These are phyloP conservation scores for Penicillium nucicola DNA, from an alignment of 495 filamentous ascomycete species.

Conservation along the genomic window DNA sequence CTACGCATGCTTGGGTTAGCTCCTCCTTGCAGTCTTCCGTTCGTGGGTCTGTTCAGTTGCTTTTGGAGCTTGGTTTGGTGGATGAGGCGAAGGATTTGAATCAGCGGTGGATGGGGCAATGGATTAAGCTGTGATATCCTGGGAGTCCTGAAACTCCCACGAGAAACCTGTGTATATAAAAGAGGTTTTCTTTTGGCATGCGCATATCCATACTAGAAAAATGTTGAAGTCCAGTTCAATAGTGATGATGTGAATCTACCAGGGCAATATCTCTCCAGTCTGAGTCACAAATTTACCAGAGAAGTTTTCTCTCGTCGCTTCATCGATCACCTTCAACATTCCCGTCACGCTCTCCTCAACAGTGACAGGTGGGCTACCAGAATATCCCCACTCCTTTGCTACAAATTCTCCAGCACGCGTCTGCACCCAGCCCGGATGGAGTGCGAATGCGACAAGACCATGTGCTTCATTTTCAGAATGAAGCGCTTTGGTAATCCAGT, in stretches of 20 bases:
- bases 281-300: conserved; percentile 32
- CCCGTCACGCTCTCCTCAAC: conserved; percentile 25
- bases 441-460: conserved; percentile 27
- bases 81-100: conserved; percentile 64
- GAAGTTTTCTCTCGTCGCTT: conserved; percentile 32
- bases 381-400: conserved; percentile 17
- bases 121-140: conserved; percentile 34
- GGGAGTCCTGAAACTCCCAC: too few relatives aligned
- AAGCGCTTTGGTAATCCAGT: conserved; percentile 32
- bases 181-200: too few relatives aligned
- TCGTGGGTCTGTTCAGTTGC: conserved; percentile 56
- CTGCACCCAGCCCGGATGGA: conserved; percentile 32
- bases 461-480: conserved; percentile 34
- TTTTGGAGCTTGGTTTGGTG: conserved; percentile 64
- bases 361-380: conserved; percentile 25
- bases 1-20: conserved; percentile 68
- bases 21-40: conserved; percentile 60
- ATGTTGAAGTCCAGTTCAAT: too few relatives aligned
- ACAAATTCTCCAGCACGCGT: conserved; percentile 43
- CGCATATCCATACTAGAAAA: too few relatives aligned
- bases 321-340: conserved; percentile 31
- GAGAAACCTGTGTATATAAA: too few relatives aligned
- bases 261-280: conserved; percentile 12
- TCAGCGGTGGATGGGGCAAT: conserved; percentile 64
- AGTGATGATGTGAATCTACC: not conserved